Conservation (phyloP, 2,329 filamentous ascomycete species). For the Microcera coccophila region DNA sequence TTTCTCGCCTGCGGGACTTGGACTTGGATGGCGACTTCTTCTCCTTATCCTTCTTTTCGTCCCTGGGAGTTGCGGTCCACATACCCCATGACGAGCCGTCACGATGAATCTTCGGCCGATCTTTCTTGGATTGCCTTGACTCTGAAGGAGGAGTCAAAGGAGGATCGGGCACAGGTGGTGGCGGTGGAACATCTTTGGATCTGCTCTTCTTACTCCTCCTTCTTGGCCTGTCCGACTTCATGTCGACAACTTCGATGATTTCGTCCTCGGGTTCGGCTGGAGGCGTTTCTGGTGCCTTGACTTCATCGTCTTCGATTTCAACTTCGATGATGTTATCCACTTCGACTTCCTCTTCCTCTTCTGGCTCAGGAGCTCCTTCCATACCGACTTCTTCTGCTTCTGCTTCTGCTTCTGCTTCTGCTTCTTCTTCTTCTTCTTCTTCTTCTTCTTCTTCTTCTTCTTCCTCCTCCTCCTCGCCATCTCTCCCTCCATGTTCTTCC, state of each 20-base stretch:
- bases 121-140: conserved; percentile 63
- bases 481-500: neutral
- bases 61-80: conserved; percentile 57
- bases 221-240: conserved; percentile 44
- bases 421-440: conserved; percentile 24
- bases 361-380: neutral
- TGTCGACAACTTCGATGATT: conserved; percentile 49
- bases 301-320: neutral
- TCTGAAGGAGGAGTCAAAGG: conserved; percentile 49
- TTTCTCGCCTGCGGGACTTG: conserved; percentile 59
- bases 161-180: conserved; percentile 44
- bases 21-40: conserved; percentile 58
- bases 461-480: neutral
- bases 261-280: conserved; percentile 43
- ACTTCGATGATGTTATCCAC: neutral
- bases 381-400: neutral
- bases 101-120: conserved; percentile 72
- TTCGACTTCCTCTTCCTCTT: neutral
- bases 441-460: conserved; percentile 11
- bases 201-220: conserved; percentile 37
- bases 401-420: conserved; percentile 11
- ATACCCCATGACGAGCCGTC: conserved; percentile 70
- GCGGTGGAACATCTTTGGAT: conserved; percentile 31
- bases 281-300: neutral
- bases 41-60: too few relatives aligned